Evolutionary conservation across 148 eudicot genomes (phyloP), one percentile per base, ranked within the genome.

Genomic region (Salicornia ramosissima): DNA sequence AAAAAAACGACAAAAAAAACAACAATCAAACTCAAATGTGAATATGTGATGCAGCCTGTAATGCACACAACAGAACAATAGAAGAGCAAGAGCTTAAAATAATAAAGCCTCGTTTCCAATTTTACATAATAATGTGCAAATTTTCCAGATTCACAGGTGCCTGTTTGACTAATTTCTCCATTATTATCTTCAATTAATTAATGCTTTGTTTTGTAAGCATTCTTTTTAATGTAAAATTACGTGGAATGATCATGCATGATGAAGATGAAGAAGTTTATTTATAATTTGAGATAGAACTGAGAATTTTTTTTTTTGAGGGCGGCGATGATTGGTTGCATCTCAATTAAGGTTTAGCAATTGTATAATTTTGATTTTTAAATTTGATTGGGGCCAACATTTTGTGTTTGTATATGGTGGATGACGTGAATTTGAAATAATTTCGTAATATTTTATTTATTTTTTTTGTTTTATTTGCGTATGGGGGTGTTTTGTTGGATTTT

Each of bases 211-310:
- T n/a, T n/a, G n/a, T n/a, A n/a, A n/a, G n/a, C n/a, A 36, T 36
- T 36, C 40, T 36, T 36, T 36, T 8, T 19, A 28, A 9, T 7
- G 39, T 39, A 63, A 39, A 3, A 36, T 63, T 63, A 40, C 28
- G 36, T 58, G 59, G 55, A 39, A 18, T 67, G 51, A 66, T 50
- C 51, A 26, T 76, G 66, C 75, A 71, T 69, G 57, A 22, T 39
- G 67, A 59, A n/a, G 22, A 29, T 72, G 49, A 72, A 26, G 51
- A 72, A 39, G 29, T n/a, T n/a, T n/a, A n/a, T n/a, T n/a, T n/a
- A n/a, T n/a, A 72, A 47, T 21, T 9, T 69, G 53, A 60, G 51
- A 22, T 21, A 0, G 25, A 36, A 36, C 40, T 36, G 4, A 36
- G 40, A 36, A 36, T 36, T 36, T 36, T 36, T 74, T 52, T 52